These are phyloP conservation scores for Shiraia bambusicola DNA, from an alignment of 2,329 filamentous ascomycete genomes.

Conservation along the genomic window DNA sequence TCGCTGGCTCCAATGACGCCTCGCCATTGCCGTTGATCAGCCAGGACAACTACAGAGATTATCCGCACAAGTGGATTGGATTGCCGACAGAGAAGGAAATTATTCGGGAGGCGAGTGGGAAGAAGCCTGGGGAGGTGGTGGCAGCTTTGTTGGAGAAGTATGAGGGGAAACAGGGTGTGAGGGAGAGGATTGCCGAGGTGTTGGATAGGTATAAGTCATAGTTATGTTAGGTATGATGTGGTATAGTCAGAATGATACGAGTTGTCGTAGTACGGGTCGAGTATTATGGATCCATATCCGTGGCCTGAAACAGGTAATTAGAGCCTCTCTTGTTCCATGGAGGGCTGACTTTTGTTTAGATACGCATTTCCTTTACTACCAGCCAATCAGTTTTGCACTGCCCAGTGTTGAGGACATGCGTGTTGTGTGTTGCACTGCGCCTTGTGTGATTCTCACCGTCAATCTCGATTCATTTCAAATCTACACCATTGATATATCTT, in stretches of 20 bases:
- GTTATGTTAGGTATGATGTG: constrained; percentile 4
- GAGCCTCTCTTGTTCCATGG: too few relatives aligned
- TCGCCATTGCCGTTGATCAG: constrained; percentile 63
- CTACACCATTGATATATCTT: too few relatives aligned
- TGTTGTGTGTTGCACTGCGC: background rate
- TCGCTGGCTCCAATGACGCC: constrained; percentile 42
- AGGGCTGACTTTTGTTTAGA: too few relatives aligned
- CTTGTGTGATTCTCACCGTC: too few relatives aligned
- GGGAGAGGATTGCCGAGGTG: constrained; percentile 65
- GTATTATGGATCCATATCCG: too few relatives aligned
- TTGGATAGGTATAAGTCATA: constrained; percentile 44
- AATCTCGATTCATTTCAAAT: too few relatives aligned
- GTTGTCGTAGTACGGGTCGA: too few relatives aligned
- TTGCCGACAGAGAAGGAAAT: constrained; percentile 72
- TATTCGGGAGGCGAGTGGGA: constrained; percentile 44
- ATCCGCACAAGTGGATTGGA: constrained; percentile 70
- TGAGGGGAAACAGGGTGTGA: constrained; percentile 50
- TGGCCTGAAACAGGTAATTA: too few relatives aligned
- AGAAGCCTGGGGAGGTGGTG: constrained; percentile 42
- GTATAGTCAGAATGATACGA: too few relatives aligned
- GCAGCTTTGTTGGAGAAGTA: constrained; percentile 43
- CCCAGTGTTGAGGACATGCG: background rate
- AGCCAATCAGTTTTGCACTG: too few relatives aligned
- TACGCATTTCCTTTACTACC: too few relatives aligned
- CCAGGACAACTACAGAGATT: constrained; percentile 64